A percentile compares a stretch with the other conserved stretches of the same genome.
These are phyloP conservation scores for Boletus bicolor DNA, from an alignment of 768 basidiomycete species.

Conservation along the genomic window DNA sequence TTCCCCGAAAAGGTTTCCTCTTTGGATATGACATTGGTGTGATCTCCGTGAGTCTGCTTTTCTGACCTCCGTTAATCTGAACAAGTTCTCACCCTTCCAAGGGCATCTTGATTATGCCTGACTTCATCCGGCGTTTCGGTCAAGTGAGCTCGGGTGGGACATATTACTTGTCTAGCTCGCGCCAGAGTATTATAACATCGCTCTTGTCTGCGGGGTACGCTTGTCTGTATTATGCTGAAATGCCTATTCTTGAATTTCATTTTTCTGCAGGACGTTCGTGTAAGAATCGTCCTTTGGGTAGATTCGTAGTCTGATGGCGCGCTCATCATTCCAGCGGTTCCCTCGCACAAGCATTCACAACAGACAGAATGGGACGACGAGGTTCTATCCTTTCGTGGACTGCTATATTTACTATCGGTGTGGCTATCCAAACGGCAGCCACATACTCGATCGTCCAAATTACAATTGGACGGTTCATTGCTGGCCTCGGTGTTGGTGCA, in stretches of 20 bases:
- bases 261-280: constrained; percentile 10
- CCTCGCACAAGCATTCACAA: constrained; percentile 49
- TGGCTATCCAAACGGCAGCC: constrained; percentile 14
- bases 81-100: not conserved
- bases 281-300: not conserved
- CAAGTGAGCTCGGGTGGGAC: constrained; percentile 7
- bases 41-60: constrained; percentile 8
- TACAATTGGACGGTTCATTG: constrained; percentile 11
- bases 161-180: constrained; percentile 15
- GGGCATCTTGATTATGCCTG: constrained; percentile 17
- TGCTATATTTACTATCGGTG: constrained; percentile 14
- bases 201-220: constrained; percentile 15
- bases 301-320: not conserved
- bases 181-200: constrained; percentile 17
- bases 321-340: constrained; percentile 43
- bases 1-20: constrained; percentile 7
- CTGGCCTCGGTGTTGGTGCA: constrained; percentile 16
- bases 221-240: not conserved
- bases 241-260: not conserved
- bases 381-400: constrained; percentile 14
- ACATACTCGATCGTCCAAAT: constrained; percentile 13
- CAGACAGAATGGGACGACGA: constrained; percentile 16
- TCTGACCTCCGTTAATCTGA: not conserved
- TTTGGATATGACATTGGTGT: constrained; percentile 17
- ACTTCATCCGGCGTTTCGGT: constrained; percentile 14